A percentile compares a stretch with the other conserved stretches of the same genome.
Evolutionary conservation across 495 filamentous ascomycete species (phyloP).

Genomic region (Neurospora sp.): DNA sequence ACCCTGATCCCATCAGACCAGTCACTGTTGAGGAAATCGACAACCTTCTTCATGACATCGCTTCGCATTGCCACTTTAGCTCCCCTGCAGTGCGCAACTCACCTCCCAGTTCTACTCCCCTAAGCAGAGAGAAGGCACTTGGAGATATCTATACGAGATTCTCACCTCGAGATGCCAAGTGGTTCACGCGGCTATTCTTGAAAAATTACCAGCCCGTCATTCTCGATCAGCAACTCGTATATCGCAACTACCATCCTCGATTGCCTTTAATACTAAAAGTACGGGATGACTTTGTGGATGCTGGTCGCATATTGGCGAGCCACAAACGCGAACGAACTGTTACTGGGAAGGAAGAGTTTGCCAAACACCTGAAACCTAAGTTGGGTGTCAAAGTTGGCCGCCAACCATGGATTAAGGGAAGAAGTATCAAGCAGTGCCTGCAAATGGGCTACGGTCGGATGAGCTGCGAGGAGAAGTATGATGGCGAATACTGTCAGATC

Average conservation of each 20-base stretch:
- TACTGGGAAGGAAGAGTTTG: conserved; percentile 10
- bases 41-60: conserved; percentile 47
- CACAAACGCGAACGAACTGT: conserved; percentile 11
- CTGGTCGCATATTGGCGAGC: conserved; percentile 20
- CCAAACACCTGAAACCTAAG: conserved; percentile 42
- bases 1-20: conserved; percentile 22
- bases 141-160: conserved; percentile 48
- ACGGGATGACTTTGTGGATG: conserved; percentile 41
- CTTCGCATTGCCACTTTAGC: conserved; percentile 58
- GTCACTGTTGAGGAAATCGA: conserved; percentile 73
- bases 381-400: conserved; percentile 68
- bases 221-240: conserved; percentile 30
- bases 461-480: conserved; percentile 73
- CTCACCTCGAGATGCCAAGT: conserved; percentile 68
- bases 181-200: conserved; percentile 74
- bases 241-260: conserved; percentile 44
- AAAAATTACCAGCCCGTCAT: conserved; percentile 61
- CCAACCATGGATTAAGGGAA: conserved; percentile 60
- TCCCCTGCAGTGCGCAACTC: conserved; percentile 49
- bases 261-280: conserved; percentile 56
- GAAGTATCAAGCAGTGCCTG: conserved; percentile 65
- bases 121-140: conserved; percentile 37
- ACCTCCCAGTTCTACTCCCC: conserved; percentile 19
- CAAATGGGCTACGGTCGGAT: conserved; percentile 51
- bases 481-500: conserved; percentile 83